Percentiles rank a stretch among this genome's conserved stretches.
Evolutionary conservation across 176 grass and related monocot genomes (phyloP).

Genomic region (Paspalum vaginatum): DNA sequence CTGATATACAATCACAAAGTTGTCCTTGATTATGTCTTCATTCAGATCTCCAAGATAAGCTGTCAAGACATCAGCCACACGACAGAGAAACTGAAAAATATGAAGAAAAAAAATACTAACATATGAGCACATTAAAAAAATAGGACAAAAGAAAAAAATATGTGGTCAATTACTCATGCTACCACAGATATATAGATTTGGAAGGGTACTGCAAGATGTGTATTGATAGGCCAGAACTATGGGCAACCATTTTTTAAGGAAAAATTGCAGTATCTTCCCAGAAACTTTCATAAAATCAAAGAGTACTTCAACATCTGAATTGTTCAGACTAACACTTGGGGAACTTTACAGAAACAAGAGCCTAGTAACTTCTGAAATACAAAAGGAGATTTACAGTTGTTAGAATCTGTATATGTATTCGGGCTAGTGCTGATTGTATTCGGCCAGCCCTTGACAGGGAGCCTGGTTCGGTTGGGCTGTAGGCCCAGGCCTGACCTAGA

Average conservation of each 20-base stretch:
- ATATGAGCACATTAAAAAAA: slow-evolving; percentile 6
- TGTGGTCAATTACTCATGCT: neutral
- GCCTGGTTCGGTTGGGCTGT: too few relatives aligned
- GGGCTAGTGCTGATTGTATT: too few relatives aligned
- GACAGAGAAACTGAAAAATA: slow-evolving; percentile 73
- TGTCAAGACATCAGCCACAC: slow-evolving; percentile 78
- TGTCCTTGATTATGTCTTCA: slow-evolving; percentile 93
- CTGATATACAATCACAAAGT: slow-evolving; percentile 97
- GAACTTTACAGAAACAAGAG: neutral
- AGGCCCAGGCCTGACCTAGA: too few relatives aligned
- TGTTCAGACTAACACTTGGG: neutral
- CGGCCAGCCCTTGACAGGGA: too few relatives aligned
- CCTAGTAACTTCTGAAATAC: neutral
- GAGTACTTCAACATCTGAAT: neutral
- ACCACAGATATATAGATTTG: slow-evolving; percentile 16
- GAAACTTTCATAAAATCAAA: slow-evolving; percentile 6
- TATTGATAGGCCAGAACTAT: neutral
- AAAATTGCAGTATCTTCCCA: neutral
- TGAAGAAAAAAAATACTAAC: neutral
- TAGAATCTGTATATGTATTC: too few relatives aligned
- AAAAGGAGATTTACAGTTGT: neutral
- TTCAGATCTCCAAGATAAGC: slow-evolving; percentile 85
- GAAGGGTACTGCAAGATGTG: neutral
- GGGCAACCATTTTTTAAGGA: slow-evolving; percentile 3
- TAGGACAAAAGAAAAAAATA: neutral